Base-by-base conservation (phyloP, 1,284 basidiomycete species). In the Boletus semigastroideus region DNA sequence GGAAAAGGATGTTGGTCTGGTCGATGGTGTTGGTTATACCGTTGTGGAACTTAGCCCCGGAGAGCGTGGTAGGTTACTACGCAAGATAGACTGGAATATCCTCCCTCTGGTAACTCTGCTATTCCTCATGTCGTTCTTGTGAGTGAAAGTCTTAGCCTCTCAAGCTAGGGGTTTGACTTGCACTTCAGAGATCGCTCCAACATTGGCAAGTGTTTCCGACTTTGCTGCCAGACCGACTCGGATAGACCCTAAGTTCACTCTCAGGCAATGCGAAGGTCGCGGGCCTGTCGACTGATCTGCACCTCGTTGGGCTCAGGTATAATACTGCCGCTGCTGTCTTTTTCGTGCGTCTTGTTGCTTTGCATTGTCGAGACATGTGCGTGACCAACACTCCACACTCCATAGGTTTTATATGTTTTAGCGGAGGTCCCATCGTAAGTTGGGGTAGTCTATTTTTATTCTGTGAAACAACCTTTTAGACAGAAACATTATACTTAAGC, bases 51-150 rank as follows among this genome's bases (percentile, higher is more conserved):
- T 62, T 28, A 57, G 60, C 16, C 64, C 73, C 36, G 58, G 42
- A 20, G 72, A 74, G 3, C 65, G 64, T 40, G 52, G 60, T 20
- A 71, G 63, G 46, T 59, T 79, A 13, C 61, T 80, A 50, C 67
- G 77, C 37, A 82, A 79, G 59, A 63, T 82, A 38, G 80, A 83
- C 55, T 54, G 67, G 46, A 73, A 80, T 57, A 58, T 82, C 12
- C 59, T 82, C 33, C 80, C 80, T 8, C 71, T 78, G 30, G 72
- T 82, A 38, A 75, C 78, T 12, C 60, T 84, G 30, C 69, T 87
- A 19, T 86, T 85, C 62, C 74, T 87, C 36, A 74, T 82, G 49
- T 81, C 76, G 1, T 82, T 80, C 59, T 57, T 80, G 78, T 80
- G 57, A 65, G 78, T 66, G n/a, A 30, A 25, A 2, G 10, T 42